These are phyloP conservation scores for Penicillium cinerascens DNA, from an alignment of 495 filamentous ascomycete species.

Conservation along the genomic window DNA sequence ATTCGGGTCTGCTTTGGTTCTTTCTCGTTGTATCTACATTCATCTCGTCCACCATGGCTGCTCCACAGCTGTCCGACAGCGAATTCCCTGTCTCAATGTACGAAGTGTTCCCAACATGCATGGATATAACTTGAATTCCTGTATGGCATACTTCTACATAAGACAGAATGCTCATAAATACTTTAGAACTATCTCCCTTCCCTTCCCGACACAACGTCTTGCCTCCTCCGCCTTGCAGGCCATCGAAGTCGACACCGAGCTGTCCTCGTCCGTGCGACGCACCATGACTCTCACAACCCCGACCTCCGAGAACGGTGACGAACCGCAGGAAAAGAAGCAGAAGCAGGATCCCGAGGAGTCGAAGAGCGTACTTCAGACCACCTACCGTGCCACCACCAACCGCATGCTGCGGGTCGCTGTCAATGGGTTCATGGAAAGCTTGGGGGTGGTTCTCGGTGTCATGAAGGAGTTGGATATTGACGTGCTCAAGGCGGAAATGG, in stretches of 20 bases:
- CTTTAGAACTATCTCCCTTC: constrained; percentile 69
- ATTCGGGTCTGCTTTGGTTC: not conserved
- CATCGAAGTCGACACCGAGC: constrained; percentile 80
- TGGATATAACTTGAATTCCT: not conserved
- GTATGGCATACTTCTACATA: not conserved
- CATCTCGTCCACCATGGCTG: constrained; percentile 12
- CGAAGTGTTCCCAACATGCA: constrained; percentile 14
- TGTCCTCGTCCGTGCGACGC: constrained; percentile 78
- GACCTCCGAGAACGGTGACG: constrained; percentile 10
- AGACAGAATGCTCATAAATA: not conserved
- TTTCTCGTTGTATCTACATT: not conserved
- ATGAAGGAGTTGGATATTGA: constrained; percentile 90
- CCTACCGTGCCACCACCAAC: constrained; percentile 87
- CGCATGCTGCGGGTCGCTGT: constrained; percentile 95
- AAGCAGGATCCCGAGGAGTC: constrained; percentile 35
- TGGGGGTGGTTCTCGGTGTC: constrained; percentile 76
- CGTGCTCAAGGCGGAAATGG: constrained; percentile 50
- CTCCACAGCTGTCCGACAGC: constrained; percentile 35
- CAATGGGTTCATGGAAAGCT: constrained; percentile 95
- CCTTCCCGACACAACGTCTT: constrained; percentile 78
- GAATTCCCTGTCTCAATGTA: constrained; percentile 75
- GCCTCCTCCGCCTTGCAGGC: constrained; percentile 72
- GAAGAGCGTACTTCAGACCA: constrained; percentile 61
- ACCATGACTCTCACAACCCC: constrained; percentile 55
- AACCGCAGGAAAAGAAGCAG: constrained; percentile 27